Evolutionary conservation across 176 grass and related monocot genomes (phyloP).

Genomic region (Oryza meridionalis): DNA sequence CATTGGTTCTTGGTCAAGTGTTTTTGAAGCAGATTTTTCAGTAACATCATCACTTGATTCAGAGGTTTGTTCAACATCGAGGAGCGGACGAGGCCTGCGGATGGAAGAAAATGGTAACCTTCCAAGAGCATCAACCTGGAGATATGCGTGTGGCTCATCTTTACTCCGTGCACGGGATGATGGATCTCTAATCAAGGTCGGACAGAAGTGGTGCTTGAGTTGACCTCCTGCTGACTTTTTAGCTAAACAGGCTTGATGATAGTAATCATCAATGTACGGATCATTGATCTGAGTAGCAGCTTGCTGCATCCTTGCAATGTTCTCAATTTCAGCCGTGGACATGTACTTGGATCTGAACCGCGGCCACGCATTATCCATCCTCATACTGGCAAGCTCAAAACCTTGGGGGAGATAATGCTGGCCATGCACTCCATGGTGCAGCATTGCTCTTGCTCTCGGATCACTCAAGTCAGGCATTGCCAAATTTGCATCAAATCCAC

Average conservation of each 20-base stretch:
- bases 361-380: conserved; percentile 57
- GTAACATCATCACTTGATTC: conserved; percentile 36
- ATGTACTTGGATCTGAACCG: conserved; percentile 70
- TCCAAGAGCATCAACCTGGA: conserved; percentile 89
- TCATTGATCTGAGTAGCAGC: conserved; percentile 72
- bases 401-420: conserved; percentile 51
- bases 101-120: conserved; percentile 86
- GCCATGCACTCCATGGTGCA: conserved; percentile 43
- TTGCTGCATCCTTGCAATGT: conserved; percentile 80
- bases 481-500: conserved; percentile 53
- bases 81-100: conserved; percentile 76
- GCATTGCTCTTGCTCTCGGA: conserved; percentile 53
- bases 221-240: conserved; percentile 63
- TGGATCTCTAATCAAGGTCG: conserved; percentile 62
- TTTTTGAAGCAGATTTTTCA: conserved; percentile 61
- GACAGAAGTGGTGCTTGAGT: conserved; percentile 81
- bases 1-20: conserved; percentile 86
- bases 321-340: conserved; percentile 71
- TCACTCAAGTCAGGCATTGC: conserved; percentile 60
- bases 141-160: conserved; percentile 83
- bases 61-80: conserved; percentile 72
- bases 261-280: conserved; percentile 85
- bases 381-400: conserved; percentile 49
- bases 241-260: conserved; percentile 82
- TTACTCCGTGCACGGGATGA: conserved; percentile 52